These are phyloP conservation scores for Penicillium freii DNA, from an alignment of 2,329 filamentous ascomycete species.

Conservation along the genomic window DNA sequence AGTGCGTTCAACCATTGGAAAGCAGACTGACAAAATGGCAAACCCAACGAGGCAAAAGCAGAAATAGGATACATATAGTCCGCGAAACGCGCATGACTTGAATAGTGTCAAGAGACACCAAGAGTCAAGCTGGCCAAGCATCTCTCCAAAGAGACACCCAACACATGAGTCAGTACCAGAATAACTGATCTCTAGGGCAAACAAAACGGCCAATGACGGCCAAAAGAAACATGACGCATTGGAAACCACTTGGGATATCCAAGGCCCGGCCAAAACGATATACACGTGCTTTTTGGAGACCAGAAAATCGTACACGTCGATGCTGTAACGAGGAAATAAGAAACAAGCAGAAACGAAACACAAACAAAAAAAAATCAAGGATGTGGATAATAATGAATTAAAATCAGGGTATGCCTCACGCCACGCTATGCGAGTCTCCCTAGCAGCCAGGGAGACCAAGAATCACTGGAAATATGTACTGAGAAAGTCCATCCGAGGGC, in stretches of 20 bases:
- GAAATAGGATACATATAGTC: constrained; percentile 6
- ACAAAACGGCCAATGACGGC: neutral
- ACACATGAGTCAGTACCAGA: neutral
- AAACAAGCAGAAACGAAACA: constrained; percentile 13
- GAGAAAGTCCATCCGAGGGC: constrained; percentile 22
- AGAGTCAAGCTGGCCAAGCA: neutral
- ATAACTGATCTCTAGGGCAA: neutral
- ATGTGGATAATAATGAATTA: constrained; percentile 26
- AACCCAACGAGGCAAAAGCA: constrained; percentile 48
- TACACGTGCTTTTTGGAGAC: constrained; percentile 5
- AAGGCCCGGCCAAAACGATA: constrained; percentile 56
- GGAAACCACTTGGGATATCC: neutral
- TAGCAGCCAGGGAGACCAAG: constrained; percentile 25
- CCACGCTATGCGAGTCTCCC: constrained; percentile 44
- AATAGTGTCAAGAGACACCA: neutral
- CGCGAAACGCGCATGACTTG: neutral
- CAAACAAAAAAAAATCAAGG: constrained; percentile 25
- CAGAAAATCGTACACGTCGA: constrained; percentile 15
- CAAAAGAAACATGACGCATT: neutral
- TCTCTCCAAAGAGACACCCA: neutral
- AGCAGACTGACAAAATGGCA: constrained; percentile 5
- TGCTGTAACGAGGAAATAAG: constrained; percentile 9
- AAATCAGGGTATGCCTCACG: constrained; percentile 42
- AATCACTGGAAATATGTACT: constrained; percentile 38
- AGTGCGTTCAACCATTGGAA: constrained; percentile 18